These are phyloP conservation scores for Dendrobium nobile DNA, from an alignment of 106 monocot genomes.

Conservation along the genomic window DNA sequence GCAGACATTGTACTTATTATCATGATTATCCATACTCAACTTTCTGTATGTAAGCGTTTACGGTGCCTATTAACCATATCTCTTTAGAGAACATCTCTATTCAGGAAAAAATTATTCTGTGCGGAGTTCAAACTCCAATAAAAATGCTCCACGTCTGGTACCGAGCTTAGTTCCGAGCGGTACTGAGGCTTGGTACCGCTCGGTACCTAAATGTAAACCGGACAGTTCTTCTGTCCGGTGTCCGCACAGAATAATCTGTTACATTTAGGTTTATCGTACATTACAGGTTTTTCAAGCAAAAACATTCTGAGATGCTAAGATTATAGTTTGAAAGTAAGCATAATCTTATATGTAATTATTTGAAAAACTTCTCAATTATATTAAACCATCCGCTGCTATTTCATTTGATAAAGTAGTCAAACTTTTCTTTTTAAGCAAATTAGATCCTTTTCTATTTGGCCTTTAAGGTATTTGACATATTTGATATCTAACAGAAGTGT, in stretches of 20 bases:
- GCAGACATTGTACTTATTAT: conserved; percentile 81
- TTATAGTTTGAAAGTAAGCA: neutral
- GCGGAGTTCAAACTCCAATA: no score
- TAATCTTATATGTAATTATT: neutral
- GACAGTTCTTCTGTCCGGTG: no score
- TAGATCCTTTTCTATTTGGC: no score
- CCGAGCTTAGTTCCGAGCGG: no score
- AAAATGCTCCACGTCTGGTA: no score
- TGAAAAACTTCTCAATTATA: neutral
- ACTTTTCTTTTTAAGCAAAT: no score
- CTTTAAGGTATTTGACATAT: no score
- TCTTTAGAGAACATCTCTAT: neutral
- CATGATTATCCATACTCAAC: conserved; percentile 79
- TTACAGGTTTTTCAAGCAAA: neutral
- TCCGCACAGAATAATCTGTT: no score
- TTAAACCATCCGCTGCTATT: neutral
- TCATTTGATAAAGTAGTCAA: no score
- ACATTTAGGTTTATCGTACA: neutral
- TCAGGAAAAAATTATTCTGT: neutral
- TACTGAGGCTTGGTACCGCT: no score
- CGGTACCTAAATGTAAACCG: no score
- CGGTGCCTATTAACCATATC: neutral
- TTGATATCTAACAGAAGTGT: neutral
- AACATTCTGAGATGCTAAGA: neutral
- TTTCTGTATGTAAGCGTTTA: conserved; percentile 52